phyloP scores from a whole-genome alignment of 2,329 filamentous ascomycete species.

The Colletotrichum sp. region DNA sequence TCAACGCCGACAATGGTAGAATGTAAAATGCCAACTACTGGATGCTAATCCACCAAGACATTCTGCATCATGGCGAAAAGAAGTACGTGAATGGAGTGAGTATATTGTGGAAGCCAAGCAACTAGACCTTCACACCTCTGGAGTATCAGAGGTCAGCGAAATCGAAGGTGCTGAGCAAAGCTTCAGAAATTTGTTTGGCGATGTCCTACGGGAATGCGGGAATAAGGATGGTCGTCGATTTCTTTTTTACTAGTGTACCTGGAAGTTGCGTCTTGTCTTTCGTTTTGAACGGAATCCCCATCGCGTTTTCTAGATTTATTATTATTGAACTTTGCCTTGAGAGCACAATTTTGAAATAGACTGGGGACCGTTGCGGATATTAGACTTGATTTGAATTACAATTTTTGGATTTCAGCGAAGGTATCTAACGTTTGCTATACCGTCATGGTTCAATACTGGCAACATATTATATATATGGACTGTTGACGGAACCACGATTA shows the following conservation, averaged over 20 bases:
- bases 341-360: neutral
- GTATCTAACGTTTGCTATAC: no score
- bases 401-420: no score
- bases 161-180: neutral
- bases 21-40: neutral
- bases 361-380: neutral
- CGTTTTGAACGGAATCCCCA: neutral
- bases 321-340: neutral
- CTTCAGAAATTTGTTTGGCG: neutral
- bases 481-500: no score
- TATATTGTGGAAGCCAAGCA: neutral
- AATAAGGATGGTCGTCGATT: neutral
- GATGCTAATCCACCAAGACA: neutral
- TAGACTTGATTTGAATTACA: no score
- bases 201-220: neutral
- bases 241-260: neutral
- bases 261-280: neutral
- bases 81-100: neutral
- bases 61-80: neutral
- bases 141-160: neutral
- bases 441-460: no score
- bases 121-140: neutral
- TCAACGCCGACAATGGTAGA: neutral
- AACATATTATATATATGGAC: no score
- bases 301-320: neutral